Evolutionary conservation across 2,329 filamentous ascomycete genomes (phyloP).

Genomic region (Fusarium pseudoanthophilum): DNA sequence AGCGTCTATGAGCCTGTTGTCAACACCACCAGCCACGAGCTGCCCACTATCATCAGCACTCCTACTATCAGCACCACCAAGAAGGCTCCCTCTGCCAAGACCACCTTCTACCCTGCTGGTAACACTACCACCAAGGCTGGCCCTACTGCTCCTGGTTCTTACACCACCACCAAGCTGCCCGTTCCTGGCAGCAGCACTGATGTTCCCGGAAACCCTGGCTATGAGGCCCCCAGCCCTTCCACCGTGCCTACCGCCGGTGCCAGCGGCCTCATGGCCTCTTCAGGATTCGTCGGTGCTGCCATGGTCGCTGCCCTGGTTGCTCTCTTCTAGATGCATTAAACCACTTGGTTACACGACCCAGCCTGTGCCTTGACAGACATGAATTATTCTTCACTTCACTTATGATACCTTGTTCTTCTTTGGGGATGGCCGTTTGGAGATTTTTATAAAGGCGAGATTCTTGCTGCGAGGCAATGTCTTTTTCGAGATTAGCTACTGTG

Average conservation of each 20-base stretch:
- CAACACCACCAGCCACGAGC: constrained; percentile 42
- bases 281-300: constrained; percentile 53
- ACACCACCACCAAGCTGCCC: constrained; percentile 31
- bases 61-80: constrained; percentile 37
- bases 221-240: constrained; percentile 27
- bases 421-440: constrained; percentile 48
- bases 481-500: constrained; percentile 37
- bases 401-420: constrained; percentile 41
- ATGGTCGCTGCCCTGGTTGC: constrained; percentile 55
- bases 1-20: constrained; percentile 35
- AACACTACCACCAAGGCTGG: constrained; percentile 42
- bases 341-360: constrained; percentile 8
- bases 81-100: constrained; percentile 37
- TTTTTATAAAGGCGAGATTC: constrained; percentile 24
- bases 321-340: constrained; percentile 45
- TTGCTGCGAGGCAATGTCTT: constrained; percentile 27
- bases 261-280: constrained; percentile 52
- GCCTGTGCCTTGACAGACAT: background rate
- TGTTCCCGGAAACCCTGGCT: constrained; percentile 17
- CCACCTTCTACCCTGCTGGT: constrained; percentile 41
- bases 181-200: constrained; percentile 35
- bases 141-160: constrained; percentile 38
- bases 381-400: constrained; percentile 26
- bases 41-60: constrained; percentile 42
- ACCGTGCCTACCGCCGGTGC: constrained; percentile 47